A percentile compares a stretch with the other conserved stretches of the same genome.
Evolutionary conservation across 192 early-diverging fungal genomes (phyloP).

Genomic region (Powellomyces hirtus): DNA sequence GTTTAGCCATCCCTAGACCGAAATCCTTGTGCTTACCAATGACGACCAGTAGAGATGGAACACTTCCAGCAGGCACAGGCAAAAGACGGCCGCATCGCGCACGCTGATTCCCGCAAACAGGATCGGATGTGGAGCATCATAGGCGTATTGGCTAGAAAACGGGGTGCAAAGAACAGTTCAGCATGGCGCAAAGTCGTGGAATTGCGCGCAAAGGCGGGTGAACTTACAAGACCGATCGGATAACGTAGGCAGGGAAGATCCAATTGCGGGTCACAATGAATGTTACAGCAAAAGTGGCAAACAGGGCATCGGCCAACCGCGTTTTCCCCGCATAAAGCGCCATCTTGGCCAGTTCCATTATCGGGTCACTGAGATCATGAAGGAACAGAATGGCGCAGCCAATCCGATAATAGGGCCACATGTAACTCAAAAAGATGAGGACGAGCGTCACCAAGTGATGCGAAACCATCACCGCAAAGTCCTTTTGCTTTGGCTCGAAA

Average conservation of each 20-base stretch:
- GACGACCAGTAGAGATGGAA: conserved; percentile 38
- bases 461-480: conserved; percentile 36
- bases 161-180: neutral
- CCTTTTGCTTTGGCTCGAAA: conserved; percentile 31
- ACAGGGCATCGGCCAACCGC: conserved; percentile 34
- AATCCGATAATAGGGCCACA: conserved; percentile 40
- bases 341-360: conserved; percentile 54
- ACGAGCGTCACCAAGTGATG: conserved; percentile 44
- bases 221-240: conserved; percentile 27
- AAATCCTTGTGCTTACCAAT: conserved; percentile 31
- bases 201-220: neutral
- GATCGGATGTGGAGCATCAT: neutral
- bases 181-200: neutral
- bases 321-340: conserved; percentile 40
- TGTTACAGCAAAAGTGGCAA: conserved; percentile 31
- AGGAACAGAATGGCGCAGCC: conserved; percentile 43
- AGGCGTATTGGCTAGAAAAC: conserved; percentile 14
- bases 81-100: neutral
- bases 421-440: conserved; percentile 43
- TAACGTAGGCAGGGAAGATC: conserved; percentile 35
- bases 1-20: too few relatives aligned
- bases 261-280: conserved; percentile 34
- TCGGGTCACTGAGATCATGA: conserved; percentile 48
- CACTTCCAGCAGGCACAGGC: conserved; percentile 28
- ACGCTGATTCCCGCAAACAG: neutral